Evolutionary conservation across 768 basidiomycete genomes (phyloP), one percentile per base, ranked within the genome.

Genomic region (Mycena rebaudengoi): DNA sequence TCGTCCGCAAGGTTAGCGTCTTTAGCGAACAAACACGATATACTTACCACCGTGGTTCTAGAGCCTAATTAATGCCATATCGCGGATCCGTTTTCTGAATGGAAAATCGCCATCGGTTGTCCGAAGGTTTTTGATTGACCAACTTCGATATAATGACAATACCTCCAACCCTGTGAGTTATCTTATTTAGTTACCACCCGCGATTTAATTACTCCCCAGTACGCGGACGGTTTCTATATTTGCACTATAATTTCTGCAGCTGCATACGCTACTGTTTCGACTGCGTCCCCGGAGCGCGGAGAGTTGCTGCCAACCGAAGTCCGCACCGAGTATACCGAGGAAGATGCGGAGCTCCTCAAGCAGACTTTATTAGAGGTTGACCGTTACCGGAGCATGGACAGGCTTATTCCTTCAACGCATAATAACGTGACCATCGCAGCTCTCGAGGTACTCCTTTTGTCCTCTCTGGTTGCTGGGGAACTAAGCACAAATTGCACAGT

Each of bases 61-160:
- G 94, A 85, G 85, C 55, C 82, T 97, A 55, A 78, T 98, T 57
- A 88, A 89, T 68, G 90, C 95, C 14, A 90, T 97, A 30, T 91
- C 96, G 14, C 86, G 90, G 69, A 88, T 96, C 52, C 90, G 96
- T 3, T 94, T 96, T 67, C 91, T 91, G 72, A 89, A 91, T 57
- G 92, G 94, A 32, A 95, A 93, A 75, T 90, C 94, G 0, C 94
- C 93, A 13, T 85, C 90, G 0, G 88, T 96, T 54, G 91, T 97
- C 14, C 87, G 94, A 45, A 90, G 89, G 63, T 94, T 98, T 71
- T 81, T 99, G 29, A 90, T 97, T 64, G 96, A 98, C 73, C 91
- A 96, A 66, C 82, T 99, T n/a, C 88, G 91, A 12, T 95, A 94
- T 74, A 98, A 98, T 73, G 97, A 98, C 75, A 99, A 98, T 74